Evolutionary conservation across 2,329 filamentous ascomycete genomes (phyloP).

Genomic region (Stachybotrys elegans): DNA sequence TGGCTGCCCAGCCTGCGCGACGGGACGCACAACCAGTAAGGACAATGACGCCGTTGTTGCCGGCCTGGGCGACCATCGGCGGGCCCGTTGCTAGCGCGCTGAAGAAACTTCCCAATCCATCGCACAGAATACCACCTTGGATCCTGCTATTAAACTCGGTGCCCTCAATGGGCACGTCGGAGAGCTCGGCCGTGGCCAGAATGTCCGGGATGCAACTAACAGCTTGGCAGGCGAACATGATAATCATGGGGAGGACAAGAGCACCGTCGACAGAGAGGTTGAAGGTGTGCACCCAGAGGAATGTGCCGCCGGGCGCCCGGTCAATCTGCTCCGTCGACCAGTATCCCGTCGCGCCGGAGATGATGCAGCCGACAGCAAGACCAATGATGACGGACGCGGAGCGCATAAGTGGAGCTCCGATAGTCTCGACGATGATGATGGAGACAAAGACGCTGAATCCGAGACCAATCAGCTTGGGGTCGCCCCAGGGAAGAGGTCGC

Average conservation of each 20-base stretch:
- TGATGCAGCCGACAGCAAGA: constrained; percentile 5
- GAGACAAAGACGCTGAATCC: constrained; percentile 7
- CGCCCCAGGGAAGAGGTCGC: constrained; percentile 6
- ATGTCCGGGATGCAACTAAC: constrained; percentile 8
- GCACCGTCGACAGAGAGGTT: constrained; percentile 7
- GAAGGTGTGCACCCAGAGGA: constrained; percentile 7
- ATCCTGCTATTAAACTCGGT: constrained; percentile 8
- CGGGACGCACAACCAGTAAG: constrained; percentile 8
- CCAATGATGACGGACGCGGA: constrained; percentile 6
- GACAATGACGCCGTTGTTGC: constrained; percentile 8
- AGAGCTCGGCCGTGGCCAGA: constrained; percentile 8
- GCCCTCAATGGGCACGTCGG: constrained; percentile 6
- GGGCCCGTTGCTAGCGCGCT: constrained; percentile 5
- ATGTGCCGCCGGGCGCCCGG: constrained; percentile 4
- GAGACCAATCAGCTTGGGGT: constrained; percentile 7
- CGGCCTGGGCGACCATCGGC: constrained; percentile 8
- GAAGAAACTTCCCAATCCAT: constrained; percentile 7
- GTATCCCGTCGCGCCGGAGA: constrained; percentile 8
- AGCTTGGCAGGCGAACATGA: constrained; percentile 8
- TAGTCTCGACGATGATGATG: constrained; percentile 8
- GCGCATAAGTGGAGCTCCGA: constrained; percentile 8
- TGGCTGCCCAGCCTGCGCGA: constrained; percentile 7
- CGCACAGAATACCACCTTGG: constrained; percentile 8
- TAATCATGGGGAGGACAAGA: constrained; percentile 6
- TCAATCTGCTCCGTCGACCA: constrained; percentile 5